phyloP scores from a whole-genome alignment of 805 yeast species.

The Hanseniaspora opuntiae region DNA sequence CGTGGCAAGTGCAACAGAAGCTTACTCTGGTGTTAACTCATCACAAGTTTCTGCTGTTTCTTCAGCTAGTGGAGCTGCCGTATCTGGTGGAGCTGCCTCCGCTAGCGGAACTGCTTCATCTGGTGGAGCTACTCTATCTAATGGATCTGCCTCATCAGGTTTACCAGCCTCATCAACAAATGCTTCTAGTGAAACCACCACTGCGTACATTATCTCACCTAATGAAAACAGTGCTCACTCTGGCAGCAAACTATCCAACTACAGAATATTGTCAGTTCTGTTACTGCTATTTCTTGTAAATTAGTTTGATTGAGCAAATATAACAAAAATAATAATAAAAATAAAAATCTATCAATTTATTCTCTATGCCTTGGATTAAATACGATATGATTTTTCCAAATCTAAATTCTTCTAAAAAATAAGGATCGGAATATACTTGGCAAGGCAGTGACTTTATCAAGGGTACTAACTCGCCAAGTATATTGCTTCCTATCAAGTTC shows the following conservation, averaged over 20 bases:
- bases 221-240: neutral
- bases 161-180: neutral
- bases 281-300: neutral
- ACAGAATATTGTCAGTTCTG: neutral
- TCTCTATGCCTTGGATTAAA: neutral
- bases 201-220: neutral
- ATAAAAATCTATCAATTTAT: neutral
- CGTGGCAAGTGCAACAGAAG: neutral
- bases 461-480: too few species aligned
- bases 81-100: too few species aligned
- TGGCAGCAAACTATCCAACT: neutral
- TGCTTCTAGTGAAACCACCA: neutral
- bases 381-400: neutral
- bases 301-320: neutral
- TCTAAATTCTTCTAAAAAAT: too few species aligned
- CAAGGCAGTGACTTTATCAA: too few species aligned
- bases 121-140: too few species aligned
- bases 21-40: neutral
- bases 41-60: neutral
- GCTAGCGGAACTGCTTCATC: too few species aligned
- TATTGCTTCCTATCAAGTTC: neutral
- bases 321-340: neutral
- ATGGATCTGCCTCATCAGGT: too few species aligned
- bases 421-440: too few species aligned
- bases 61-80: neutral